Base-by-base conservation (phyloP, 225 moss, liverwort and hornwort species). In the Neckera pumila region DNA sequence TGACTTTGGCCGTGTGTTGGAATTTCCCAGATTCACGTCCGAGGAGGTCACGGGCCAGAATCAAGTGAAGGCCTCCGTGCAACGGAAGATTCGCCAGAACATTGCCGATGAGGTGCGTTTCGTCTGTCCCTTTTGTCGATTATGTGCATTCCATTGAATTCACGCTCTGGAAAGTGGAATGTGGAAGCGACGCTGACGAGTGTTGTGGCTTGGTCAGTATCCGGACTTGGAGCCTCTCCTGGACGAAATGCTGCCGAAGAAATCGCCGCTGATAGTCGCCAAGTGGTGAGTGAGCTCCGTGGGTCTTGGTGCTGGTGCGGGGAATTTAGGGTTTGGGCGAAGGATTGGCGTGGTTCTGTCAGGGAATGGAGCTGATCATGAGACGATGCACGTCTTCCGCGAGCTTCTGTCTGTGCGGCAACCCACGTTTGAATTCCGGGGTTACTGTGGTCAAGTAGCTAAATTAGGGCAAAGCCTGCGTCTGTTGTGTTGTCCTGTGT, bases 31-130 rank as follows among this genome's bases (percentile, higher is more conserved):
- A 84, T 97, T 98, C 89, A 92, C 98, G 16, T 93, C 98, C 81
- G 98, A 98, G 92, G 98, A 98, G 92, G 95, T 98, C 57, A 95
- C 96, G 85, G 98, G 95, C 56, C 98, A 97, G 91, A 98, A 97
- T 80, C 98, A 98, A 93, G 97, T 97, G 30, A 98, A 97, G 91
- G 98, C 98, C 20, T 96, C 98, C 43, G 97, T 98, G 87, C 97
- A 98, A 86, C 92, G 98, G 31, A 98, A 94, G 90, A 96, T 98
- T 89, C 95, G 98, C 21, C 96, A 96, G 78, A 95, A 94, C 86
- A 98, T 98, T 21, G 95, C 97, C 63, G 98, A 98, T 65, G 98
- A 98, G 98, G 98, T 96, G 61, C 31, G 87, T 86, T 23, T n/a
- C 33, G 40, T 42, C 27, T 21, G 78, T 7, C 40, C n/a, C 25